phyloP scores from a whole-genome alignment of 805 yeast species.

The Groenewaldozyma tartarivorans region DNA sequence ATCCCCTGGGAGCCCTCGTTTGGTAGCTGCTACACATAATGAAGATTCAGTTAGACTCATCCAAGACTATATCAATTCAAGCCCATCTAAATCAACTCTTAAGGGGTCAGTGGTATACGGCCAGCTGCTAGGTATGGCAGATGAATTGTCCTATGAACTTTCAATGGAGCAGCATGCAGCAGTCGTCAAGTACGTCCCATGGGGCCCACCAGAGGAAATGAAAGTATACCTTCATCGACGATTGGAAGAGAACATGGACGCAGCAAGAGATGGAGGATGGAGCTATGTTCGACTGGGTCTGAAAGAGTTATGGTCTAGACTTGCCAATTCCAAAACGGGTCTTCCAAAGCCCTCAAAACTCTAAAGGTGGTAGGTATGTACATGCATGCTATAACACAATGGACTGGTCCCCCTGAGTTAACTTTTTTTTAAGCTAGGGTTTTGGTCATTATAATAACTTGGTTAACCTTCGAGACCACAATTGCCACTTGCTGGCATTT shows the following conservation, averaged over 20 bases:
- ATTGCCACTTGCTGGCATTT: too few relatives aligned
- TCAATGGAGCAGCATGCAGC: slow-evolving; percentile 50
- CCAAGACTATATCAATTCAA: slow-evolving; percentile 20
- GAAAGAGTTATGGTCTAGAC: background rate
- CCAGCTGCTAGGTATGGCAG: slow-evolving; percentile 94
- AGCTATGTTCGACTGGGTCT: slow-evolving; percentile 11
- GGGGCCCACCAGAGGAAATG: slow-evolving; percentile 96
- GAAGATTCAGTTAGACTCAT: slow-evolving; percentile 52
- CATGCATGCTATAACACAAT: too few relatives aligned
- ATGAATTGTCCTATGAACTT: slow-evolving; percentile 70
- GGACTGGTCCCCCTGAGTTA: too few relatives aligned
- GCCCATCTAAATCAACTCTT: slow-evolving; percentile 12
- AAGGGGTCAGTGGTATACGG: slow-evolving; percentile 57
- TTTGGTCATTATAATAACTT: too few relatives aligned
- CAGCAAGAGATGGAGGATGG: slow-evolving; percentile 46
- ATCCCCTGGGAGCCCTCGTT: slow-evolving; percentile 49
- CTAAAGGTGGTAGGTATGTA: too few relatives aligned
- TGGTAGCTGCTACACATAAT: slow-evolving; percentile 90
- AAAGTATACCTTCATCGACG: slow-evolving; percentile 83
- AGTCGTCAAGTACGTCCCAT: slow-evolving; percentile 88
- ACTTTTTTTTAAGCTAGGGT: too few relatives aligned
- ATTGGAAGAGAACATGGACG: slow-evolving; percentile 93
- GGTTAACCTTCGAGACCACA: too few relatives aligned
- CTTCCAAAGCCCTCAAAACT: too few relatives aligned
- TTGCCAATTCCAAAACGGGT: too few relatives aligned